Evolutionary conservation across 306 rosid species (phyloP), one percentile per base, ranked within the genome.

Genomic region (Cucumis cinereus): DNA sequence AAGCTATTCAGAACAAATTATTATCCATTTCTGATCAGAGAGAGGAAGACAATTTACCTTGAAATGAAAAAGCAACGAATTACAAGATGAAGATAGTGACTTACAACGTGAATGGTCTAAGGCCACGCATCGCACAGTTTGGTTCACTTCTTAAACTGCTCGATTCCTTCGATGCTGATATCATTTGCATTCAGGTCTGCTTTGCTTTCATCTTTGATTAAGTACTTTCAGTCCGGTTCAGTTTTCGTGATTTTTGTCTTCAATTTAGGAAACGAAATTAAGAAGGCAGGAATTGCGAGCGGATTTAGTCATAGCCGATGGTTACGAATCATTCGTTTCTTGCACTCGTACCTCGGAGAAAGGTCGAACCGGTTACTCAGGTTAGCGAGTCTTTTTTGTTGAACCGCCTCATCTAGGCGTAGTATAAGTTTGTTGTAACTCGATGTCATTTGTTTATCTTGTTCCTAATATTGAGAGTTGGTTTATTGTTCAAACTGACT

Each of bases 21-120:
- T 22, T 68, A 0, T 43, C 55, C 36, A 12, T 68, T 7, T 22
- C 54, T 26, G 40, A 8, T 70, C 58, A 26, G n/a, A 9, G 24
- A 24, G 58, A 47, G 58, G 28, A 45, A 41, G 35, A 6, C 8
- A 23, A 8, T 23, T 43, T 47, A 19, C 75, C 1, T 69, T 69
- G 36, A 69, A 67, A 68, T 43, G 74, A 66, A 22, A 24, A 68
- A 7, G 45, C 74, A 43, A 24, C 58, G 75, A 47, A 70, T 47
- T 70, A 47, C 14, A 70, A 68, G 56, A 91, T 91, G 98, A 91
- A 91, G 91, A 87, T 94, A 36, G 96, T 91, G 26, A 94, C 86
- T 35, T 94, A 94, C 90, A 94, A 91, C 83, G 97, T 94, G 66
- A 94, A 90, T 73, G 98, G 99, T 17, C 74, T 94, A 53, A 80